Conservation (phyloP, 148 eudicot species). For the Limonium bicolor region DNA sequence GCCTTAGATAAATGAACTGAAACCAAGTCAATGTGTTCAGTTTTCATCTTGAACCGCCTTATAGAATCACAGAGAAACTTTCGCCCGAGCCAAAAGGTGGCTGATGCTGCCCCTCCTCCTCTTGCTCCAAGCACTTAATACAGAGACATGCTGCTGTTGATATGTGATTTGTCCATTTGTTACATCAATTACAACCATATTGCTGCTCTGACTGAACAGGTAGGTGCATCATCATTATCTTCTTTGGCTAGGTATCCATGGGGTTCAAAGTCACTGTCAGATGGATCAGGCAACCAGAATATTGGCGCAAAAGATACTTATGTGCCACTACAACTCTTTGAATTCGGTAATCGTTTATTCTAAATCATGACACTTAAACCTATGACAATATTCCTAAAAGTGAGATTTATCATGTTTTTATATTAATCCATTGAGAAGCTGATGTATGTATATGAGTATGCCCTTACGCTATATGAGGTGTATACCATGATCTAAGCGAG, state of each 20-base stretch:
- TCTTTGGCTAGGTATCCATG: slow-evolving; percentile 34
- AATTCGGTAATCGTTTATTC: slow-evolving; percentile 25
- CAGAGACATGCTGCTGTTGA: not conserved
- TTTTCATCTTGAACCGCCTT: not conserved
- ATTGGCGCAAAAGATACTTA: slow-evolving; percentile 15
- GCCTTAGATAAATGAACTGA: too few relatives aligned
- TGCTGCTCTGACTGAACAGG: slow-evolving; percentile 14
- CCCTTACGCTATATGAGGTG: too few relatives aligned
- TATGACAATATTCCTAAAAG: too few relatives aligned
- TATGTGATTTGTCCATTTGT: not conserved
- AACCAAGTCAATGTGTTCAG: too few relatives aligned
- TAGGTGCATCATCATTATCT: slow-evolving; percentile 31
- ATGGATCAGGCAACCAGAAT: slow-evolving; percentile 4
- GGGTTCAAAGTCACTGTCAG: slow-evolving; percentile 32
- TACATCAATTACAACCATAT: not conserved
- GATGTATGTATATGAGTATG: too few relatives aligned
- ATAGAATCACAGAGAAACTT: not conserved
- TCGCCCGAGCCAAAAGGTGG: not conserved
- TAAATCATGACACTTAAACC: not conserved
- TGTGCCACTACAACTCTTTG: slow-evolving; percentile 26
- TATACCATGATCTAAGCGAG: too few relatives aligned
- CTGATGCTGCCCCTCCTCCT: not conserved
- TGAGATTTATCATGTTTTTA: too few relatives aligned
- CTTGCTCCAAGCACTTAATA: not conserved
- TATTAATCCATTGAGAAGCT: too few relatives aligned